phyloP scores from a whole-genome alignment of 2,329 filamentous ascomycete species.

The Lachnellula willkommii region DNA sequence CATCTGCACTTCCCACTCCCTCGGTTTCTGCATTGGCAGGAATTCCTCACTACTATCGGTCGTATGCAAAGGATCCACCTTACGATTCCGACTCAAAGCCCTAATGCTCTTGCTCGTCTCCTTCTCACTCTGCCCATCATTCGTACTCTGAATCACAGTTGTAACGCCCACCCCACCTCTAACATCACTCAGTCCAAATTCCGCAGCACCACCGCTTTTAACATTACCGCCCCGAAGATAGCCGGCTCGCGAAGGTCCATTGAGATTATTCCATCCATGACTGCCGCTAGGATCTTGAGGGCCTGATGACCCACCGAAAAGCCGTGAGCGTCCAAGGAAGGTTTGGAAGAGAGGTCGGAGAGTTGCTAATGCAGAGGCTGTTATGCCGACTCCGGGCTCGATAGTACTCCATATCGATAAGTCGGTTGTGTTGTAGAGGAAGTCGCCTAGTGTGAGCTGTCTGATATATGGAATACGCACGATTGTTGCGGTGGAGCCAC shows the following conservation, averaged over 20 bases:
- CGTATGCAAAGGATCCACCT: conserved; percentile 2
- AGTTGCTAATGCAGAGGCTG: conserved; percentile 20
- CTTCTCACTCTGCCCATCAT: neutral
- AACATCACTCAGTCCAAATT: conserved; percentile 12
- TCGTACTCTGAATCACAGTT: conserved; percentile 11
- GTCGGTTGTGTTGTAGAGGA: conserved; percentile 23
- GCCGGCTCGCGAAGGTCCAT: neutral
- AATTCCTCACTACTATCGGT: conserved; percentile 16
- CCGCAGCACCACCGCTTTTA: neutral
- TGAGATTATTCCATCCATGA: neutral
- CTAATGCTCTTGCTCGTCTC: neutral
- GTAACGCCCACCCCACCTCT: conserved; percentile 7
- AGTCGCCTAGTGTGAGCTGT: conserved; percentile 19
- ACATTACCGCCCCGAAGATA: conserved; percentile 8
- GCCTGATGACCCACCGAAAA: conserved; percentile 8
- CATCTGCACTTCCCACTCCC: conserved; percentile 9
- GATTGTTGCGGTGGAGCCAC: conserved; percentile 27
- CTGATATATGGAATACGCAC: conserved; percentile 26
- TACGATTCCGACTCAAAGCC: neutral
- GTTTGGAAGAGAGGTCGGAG: conserved; percentile 23
- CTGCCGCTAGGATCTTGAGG: neutral
- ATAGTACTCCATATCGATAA: conserved; percentile 24
- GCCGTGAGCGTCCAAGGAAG: conserved; percentile 16
- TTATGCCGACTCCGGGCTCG: conserved; percentile 24
- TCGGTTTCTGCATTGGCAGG: neutral